phyloP scores from a whole-genome alignment of 768 basidiomycete species.

The Termitomyces heimii region DNA sequence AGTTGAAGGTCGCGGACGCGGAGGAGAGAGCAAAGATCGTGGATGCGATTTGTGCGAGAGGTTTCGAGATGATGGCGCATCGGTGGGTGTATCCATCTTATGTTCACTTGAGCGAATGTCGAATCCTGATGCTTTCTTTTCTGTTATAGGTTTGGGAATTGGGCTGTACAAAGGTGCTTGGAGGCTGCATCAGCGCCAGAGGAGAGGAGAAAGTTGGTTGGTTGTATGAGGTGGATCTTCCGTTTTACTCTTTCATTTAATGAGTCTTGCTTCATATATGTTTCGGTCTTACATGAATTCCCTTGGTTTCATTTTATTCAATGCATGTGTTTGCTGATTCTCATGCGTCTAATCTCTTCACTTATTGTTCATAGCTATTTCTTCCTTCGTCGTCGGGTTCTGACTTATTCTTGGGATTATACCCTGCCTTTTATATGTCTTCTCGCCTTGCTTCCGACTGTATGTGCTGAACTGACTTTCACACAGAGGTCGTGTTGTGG shows the following conservation, averaged over 20 bases:
- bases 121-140: slow-evolving; percentile 1
- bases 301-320: too few species aligned
- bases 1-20: slow-evolving; percentile 78
- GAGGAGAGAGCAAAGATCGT: slow-evolving; percentile 80
- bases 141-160: slow-evolving; percentile 81
- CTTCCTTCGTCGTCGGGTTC: too few species aligned
- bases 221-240: slow-evolving; percentile 70
- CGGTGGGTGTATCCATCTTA: slow-evolving; percentile 36
- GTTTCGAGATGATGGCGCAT: slow-evolving; percentile 92
- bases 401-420: too few species aligned
- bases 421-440: neutral
- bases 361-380: too few species aligned
- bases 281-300: too few species aligned
- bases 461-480: neutral
- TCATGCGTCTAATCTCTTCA: too few species aligned
- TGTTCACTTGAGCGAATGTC: neutral
- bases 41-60: slow-evolving; percentile 77
- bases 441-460: neutral
- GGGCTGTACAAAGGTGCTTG: slow-evolving; percentile 85
- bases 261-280: neutral
- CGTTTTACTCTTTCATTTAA: neutral
- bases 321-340: neutral
- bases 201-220: slow-evolving; percentile 74
- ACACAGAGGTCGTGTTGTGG: slow-evolving; percentile 71
- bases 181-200: slow-evolving; percentile 73